Percentiles rank a stretch among this genome's conserved stretches.
Evolutionary conservation across 306 rosid genomes (phyloP).

Genomic region (Cucumis hystrix): DNA sequence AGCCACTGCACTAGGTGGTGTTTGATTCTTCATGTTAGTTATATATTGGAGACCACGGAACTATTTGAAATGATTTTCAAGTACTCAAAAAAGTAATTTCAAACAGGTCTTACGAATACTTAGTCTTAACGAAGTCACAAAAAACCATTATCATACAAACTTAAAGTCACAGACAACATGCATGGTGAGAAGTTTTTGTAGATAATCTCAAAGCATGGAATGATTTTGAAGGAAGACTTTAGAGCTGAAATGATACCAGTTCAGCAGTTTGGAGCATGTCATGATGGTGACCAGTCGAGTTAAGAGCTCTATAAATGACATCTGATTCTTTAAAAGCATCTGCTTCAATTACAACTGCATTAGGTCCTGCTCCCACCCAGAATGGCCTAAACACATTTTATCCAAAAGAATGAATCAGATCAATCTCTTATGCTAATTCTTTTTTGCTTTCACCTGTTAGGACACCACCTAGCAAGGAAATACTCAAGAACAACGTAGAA

Average conservation of each 20-base stretch:
- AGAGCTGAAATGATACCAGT: constrained; percentile 27
- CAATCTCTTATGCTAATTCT: background rate
- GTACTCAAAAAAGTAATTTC: too few relatives aligned
- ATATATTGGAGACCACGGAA: too few relatives aligned
- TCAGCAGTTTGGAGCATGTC: constrained; percentile 94
- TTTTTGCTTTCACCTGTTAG: too few relatives aligned
- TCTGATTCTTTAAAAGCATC: constrained; percentile 97
- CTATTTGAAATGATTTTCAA: too few relatives aligned
- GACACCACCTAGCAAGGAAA: too few relatives aligned
- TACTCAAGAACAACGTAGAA: too few relatives aligned
- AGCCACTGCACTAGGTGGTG: too few relatives aligned
- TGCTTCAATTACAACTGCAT: constrained; percentile 85
- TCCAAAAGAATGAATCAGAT: constrained; percentile 5
- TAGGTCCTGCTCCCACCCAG: constrained; percentile 82
- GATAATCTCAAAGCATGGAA: background rate
- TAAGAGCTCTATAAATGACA: constrained; percentile 83
- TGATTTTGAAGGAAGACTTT: background rate
- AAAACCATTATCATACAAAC: background rate
- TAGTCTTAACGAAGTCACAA: background rate
- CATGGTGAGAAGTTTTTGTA: background rate
- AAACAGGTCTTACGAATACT: background rate
- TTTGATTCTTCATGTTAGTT: too few relatives aligned
- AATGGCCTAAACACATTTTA: constrained; percentile 44
- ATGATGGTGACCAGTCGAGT: constrained; percentile 73
- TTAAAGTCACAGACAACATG: background rate